These are phyloP conservation scores for Boletellus deceptivus DNA, from an alignment of 1,284 basidiomycete species.

Conservation along the genomic window DNA sequence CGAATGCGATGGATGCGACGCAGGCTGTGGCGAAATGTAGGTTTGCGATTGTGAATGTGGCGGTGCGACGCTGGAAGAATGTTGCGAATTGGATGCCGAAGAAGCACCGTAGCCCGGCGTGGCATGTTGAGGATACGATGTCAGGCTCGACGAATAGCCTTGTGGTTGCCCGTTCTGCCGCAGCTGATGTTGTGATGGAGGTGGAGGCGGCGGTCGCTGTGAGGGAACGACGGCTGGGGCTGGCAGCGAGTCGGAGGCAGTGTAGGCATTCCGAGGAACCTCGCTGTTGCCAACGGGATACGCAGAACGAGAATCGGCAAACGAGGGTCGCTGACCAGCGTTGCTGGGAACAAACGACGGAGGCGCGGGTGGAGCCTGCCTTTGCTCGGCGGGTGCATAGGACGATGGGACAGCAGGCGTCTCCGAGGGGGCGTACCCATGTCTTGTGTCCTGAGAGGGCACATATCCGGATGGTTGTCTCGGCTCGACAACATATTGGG, in stretches of 20 bases:
- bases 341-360: conserved; percentile 23
- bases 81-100: conserved; percentile 15
- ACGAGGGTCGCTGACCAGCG: conserved; percentile 21
- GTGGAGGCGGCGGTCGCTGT: conserved; percentile 15
- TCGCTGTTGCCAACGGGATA: conserved; percentile 16
- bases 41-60: conserved; percentile 25
- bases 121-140: conserved; percentile 24
- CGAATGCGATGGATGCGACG: conserved; percentile 17
- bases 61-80: conserved; percentile 7
- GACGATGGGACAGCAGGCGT: conserved; percentile 13
- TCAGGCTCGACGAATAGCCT: conserved; percentile 16
- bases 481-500: conserved; percentile 19
- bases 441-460: conserved; percentile 23
- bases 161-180: conserved; percentile 23
- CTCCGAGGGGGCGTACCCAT: conserved; percentile 22
- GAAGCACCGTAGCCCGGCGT: conserved; percentile 16
- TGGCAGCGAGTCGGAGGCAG: conserved; percentile 16
- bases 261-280: conserved; percentile 11
- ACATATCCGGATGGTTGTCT: conserved; percentile 24
- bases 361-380: conserved; percentile 15
- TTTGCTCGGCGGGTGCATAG: conserved; percentile 23
- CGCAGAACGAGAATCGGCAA: conserved; percentile 27
- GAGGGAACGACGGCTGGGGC: conserved; percentile 19
- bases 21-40: conserved; percentile 20
- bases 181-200: conserved; percentile 22